A percentile compares a stretch with the other conserved stretches of the same genome.
phyloP scores from a whole-genome alignment of 305 asterid genomes.

The Solanum hybrid region DNA sequence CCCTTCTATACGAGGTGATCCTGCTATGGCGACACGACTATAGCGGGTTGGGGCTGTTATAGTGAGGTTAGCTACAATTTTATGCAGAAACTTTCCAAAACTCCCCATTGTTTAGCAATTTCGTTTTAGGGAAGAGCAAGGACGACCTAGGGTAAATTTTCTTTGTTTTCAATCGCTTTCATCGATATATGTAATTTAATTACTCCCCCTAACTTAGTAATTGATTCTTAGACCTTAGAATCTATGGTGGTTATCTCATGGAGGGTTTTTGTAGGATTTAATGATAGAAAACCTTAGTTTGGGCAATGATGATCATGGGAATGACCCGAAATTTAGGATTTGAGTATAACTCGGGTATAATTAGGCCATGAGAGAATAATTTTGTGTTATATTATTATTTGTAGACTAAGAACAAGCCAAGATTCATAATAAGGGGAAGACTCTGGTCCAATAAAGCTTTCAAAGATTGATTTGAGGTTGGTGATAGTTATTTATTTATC shows the following conservation, averaged over 20 bases:
- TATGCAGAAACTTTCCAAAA: too few relatives aligned
- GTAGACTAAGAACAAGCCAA: background rate
- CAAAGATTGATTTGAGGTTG: background rate
- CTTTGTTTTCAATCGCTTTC: background rate
- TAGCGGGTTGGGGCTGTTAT: background rate
- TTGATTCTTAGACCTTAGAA: background rate
- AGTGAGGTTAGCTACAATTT: background rate
- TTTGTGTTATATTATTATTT: background rate
- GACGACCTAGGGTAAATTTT: background rate
- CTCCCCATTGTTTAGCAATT: background rate
- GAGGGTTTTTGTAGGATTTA: background rate
- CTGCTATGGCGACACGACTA: background rate
- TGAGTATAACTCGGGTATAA: background rate
- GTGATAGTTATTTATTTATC: background rate
- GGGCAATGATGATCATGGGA: background rate
- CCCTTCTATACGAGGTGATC: background rate
- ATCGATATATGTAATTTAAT: background rate
- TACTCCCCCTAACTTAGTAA: background rate
- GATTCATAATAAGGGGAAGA: background rate
- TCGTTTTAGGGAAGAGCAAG: background rate
- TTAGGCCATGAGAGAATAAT: background rate
- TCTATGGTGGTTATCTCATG: background rate
- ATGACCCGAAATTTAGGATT: background rate
- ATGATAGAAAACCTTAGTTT: background rate
- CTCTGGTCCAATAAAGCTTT: background rate